A percentile compares a stretch with the other conserved stretches of the same genome.
Evolutionary conservation across 148 eudicot genomes (phyloP).

Genomic region (Talinum fruticosum): DNA sequence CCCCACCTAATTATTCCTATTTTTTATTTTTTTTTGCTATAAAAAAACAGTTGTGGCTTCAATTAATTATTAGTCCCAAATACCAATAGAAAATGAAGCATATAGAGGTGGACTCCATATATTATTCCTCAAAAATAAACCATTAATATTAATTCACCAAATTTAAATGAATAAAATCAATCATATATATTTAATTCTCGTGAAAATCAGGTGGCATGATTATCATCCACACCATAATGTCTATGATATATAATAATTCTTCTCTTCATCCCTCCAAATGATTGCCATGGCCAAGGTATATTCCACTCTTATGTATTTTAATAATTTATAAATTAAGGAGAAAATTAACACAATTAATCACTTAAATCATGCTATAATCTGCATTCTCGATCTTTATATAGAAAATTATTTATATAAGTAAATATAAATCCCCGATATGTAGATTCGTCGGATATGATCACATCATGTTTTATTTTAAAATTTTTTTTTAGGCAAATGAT

Average conservation of each 20-base stretch:
- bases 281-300: not conserved
- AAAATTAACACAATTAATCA: not conserved
- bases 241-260: not conserved
- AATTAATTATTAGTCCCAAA: not conserved
- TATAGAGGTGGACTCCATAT: not conserved
- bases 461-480: too few relatives aligned
- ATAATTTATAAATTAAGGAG: not conserved
- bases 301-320: not conserved
- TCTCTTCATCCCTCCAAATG: slow-evolving; percentile 11
- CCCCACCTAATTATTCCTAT: slow-evolving; percentile 8
- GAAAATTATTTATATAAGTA: too few relatives aligned
- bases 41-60: not conserved
- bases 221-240: not conserved
- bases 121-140: not conserved
- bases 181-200: not conserved
- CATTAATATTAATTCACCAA: not conserved
- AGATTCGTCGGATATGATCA: too few relatives aligned
- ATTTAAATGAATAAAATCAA: not conserved
- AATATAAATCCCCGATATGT: too few relatives aligned
- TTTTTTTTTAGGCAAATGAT: too few relatives aligned
- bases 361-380: too few relatives aligned
- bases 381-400: too few relatives aligned
- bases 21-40: not conserved
- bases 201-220: slow-evolving; percentile 4
- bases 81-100: not conserved